Percentiles rank a stretch among this genome's conserved stretches.
Evolutionary conservation across 2,329 filamentous ascomycete genomes (phyloP).

Genomic region (Aureobasidium sp.): DNA sequence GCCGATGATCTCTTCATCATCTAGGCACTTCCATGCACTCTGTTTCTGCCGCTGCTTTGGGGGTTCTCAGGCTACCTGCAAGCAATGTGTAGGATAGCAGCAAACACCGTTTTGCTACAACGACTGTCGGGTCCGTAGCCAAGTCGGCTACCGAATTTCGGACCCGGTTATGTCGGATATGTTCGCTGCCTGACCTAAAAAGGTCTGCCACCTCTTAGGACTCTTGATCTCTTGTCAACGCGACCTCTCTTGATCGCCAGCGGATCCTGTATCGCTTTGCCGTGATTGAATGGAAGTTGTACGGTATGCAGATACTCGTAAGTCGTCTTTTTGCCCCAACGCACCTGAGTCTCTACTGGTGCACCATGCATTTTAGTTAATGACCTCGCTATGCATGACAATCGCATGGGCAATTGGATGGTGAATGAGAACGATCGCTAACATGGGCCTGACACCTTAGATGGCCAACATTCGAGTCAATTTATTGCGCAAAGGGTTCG

Average conservation of each 20-base stretch:
- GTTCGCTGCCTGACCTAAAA: not conserved
- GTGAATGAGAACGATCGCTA: too few species aligned
- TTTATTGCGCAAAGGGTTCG: too few species aligned
- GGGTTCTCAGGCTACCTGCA: not conserved
- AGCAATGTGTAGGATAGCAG: not conserved
- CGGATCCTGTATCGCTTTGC: not conserved
- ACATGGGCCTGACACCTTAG: too few species aligned
- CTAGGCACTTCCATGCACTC: not conserved
- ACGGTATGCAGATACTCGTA: not conserved
- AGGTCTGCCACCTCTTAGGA: not conserved
- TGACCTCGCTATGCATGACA: too few species aligned
- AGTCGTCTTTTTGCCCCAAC: not conserved
- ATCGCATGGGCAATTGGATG: too few species aligned
- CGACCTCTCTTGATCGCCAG: not conserved
- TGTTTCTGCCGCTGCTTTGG: not conserved
- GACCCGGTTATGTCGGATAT: not conserved
- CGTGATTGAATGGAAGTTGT: not conserved
- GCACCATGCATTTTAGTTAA: too few species aligned
- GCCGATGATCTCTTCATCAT: not conserved
- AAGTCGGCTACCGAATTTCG: not conserved
- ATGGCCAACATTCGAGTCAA: too few species aligned
- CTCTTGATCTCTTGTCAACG: not conserved
- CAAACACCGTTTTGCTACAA: not conserved
- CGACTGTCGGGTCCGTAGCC: not conserved
- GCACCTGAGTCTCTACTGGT: not conserved